phyloP scores from a whole-genome alignment of 176 grass and related monocot genomes.

The Ensete glaucum region DNA sequence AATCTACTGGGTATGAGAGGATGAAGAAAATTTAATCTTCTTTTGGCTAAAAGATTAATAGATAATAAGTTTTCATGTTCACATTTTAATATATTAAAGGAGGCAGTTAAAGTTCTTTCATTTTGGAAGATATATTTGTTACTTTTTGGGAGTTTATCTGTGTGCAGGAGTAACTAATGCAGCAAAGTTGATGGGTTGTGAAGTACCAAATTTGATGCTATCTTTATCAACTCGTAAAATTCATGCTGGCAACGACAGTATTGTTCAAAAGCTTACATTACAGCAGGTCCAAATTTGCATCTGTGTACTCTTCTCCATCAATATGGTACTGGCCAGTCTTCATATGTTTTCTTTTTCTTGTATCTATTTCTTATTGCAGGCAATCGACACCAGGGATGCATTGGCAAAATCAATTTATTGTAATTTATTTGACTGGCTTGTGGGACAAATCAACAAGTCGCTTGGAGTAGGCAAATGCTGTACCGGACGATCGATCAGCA shows the following conservation, averaged over 20 bases:
- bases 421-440: slow-evolving; percentile 90
- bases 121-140: background rate
- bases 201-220: slow-evolving; percentile 64
- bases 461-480: slow-evolving; percentile 71
- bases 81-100: background rate
- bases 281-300: slow-evolving; percentile 49
- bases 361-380: slow-evolving; percentile 43
- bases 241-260: slow-evolving; percentile 87
- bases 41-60: background rate
- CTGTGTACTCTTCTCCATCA: slow-evolving; percentile 8
- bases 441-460: slow-evolving; percentile 95
- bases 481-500: slow-evolving; percentile 84
- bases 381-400: slow-evolving; percentile 82
- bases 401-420: slow-evolving; percentile 87
- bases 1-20: background rate
- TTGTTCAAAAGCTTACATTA: slow-evolving; percentile 96
- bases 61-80: background rate
- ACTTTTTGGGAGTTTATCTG: background rate
- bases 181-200: slow-evolving; percentile 81
- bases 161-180: slow-evolving; percentile 61
- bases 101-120: background rate
- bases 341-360: background rate
- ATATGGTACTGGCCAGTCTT: background rate
- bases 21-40: background rate
- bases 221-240: slow-evolving; percentile 89